Evolutionary conservation across 2,329 filamentous ascomycete genomes (phyloP).

Genomic region (Cercospora canescens): DNA sequence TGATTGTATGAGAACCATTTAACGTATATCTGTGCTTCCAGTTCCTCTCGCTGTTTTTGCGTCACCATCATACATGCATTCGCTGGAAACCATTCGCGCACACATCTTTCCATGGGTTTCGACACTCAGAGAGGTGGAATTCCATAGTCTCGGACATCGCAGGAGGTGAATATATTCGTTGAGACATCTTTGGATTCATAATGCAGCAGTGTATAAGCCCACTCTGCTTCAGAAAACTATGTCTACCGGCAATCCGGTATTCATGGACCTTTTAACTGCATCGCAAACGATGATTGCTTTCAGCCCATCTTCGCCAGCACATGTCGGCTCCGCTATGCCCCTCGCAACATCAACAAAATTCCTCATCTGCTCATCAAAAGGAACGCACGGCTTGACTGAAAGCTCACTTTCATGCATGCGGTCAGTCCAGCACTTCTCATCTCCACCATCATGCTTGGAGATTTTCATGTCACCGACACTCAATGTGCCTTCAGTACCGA

Average conservation of each 20-base stretch:
- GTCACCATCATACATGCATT: no score
- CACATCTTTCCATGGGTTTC: no score
- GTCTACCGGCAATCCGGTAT: conserved; percentile 26
- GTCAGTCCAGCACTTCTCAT: conserved; percentile 46
- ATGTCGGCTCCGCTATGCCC: conserved; percentile 46
- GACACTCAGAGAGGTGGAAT: no score
- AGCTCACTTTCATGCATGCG: conserved; percentile 39
- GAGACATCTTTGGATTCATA: no score
- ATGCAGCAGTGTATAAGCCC: background rate
- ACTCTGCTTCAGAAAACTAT: background rate
- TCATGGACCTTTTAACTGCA: conserved; percentile 50
- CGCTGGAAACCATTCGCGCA: no score
- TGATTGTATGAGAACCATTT: background rate
- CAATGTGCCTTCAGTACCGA: conserved; percentile 53
- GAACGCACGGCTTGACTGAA: conserved; percentile 37
- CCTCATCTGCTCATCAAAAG: conserved; percentile 55
- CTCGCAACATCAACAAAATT: conserved; percentile 54
- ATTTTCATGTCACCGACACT: conserved; percentile 56
- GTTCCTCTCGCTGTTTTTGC: background rate
- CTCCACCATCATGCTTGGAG: conserved; percentile 46
- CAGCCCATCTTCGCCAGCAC: conserved; percentile 52
- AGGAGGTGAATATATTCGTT: no score
- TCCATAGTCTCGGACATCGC: no score
- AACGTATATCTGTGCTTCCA: background rate
- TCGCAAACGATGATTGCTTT: conserved; percentile 55